Evolutionary conservation across 2,329 filamentous ascomycete species (phyloP), one percentile per base, ranked within the genome.

Genomic region (Pseudopithomyces chartarum): DNA sequence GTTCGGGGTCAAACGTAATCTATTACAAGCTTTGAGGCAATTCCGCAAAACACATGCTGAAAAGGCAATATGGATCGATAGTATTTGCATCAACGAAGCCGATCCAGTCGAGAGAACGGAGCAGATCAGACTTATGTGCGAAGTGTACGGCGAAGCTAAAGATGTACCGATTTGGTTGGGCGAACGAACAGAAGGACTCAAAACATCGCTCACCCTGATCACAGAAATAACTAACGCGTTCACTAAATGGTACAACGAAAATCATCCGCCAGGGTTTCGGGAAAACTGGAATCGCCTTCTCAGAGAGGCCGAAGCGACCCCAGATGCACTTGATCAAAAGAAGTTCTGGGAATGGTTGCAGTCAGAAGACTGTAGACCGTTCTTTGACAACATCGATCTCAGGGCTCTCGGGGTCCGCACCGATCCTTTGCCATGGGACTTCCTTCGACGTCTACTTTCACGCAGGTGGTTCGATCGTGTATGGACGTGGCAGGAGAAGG

Each of bases 81-180:
- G 20, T 19, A 50, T 55, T 11, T 58, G 53, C 33, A 58, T 58
- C 17, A 56, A 56, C 45, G 51, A 57, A 49, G 43, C 20, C 6
- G 43, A 55, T 20, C 19, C 11, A 13, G 36, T 32, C 6, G 50
- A 52, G 36, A 23, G 38, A 4, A 40, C 23, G 26, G 15, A 52
- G n/a, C 56, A 58, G 23, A 34, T 58, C 12, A 20, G 23, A 29
- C 22, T 58, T 4, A 51, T 58, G 52, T 42, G 40, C 8, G 40
- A 48, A 32, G 45, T 54, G 15, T 52, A 52, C 38, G 13, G 13
- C 8, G n/a, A 44, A 6, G 50, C 50, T 29, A 45, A 43, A 34
- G 39, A 29, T 44, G 50, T 52, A 19, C 22, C 29, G 7, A 43
- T 52, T 20, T 52, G 50, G 50, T 38, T 52, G n/a, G 50, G 50